A percentile compares a stretch with the other conserved stretches of the same genome.
Evolutionary conservation across 176 grass and related monocot species (phyloP).

Genomic region (Urochloa ruziziensis): DNA sequence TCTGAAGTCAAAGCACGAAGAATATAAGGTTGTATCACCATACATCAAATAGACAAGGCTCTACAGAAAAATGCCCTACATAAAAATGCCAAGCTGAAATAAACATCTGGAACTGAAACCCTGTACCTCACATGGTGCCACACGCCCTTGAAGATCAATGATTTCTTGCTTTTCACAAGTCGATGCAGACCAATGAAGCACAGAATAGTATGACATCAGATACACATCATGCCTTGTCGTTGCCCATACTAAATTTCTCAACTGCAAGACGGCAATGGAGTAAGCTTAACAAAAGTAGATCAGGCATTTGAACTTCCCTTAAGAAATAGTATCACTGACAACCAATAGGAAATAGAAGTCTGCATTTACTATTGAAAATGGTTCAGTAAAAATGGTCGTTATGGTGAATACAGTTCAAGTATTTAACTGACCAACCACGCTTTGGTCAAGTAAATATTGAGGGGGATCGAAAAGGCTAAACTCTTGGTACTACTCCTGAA

Average conservation of each 20-base stretch:
- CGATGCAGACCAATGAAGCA: slow-evolving; percentile 80
- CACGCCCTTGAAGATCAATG: slow-evolving; percentile 68
- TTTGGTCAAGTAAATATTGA: background rate
- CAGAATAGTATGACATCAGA: slow-evolving; percentile 64
- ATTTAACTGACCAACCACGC: background rate
- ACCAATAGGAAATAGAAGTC: background rate
- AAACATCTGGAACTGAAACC: slow-evolving; percentile 14
- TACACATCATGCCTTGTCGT: slow-evolving; percentile 86
- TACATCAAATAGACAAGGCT: slow-evolving; percentile 16
- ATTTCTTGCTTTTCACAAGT: slow-evolving; percentile 51
- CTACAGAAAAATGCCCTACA: background rate
- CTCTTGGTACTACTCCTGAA: background rate
- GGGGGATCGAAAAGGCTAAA: background rate
- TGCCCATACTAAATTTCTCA: slow-evolving; percentile 93
- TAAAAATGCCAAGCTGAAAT: background rate
- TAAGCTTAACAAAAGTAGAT: background rate
- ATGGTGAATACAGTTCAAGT: background rate
- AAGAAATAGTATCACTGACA: background rate
- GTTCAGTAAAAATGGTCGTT: background rate
- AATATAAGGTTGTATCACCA: background rate
- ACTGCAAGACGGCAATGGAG: slow-evolving; percentile 38
- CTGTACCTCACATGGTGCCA: slow-evolving; percentile 68
- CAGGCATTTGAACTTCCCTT: background rate
- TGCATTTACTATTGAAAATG: background rate
- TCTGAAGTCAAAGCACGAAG: slow-evolving; percentile 41